Base-by-base conservation (phyloP, 208 protist species). In the Leishmania aethiopica region DNA sequence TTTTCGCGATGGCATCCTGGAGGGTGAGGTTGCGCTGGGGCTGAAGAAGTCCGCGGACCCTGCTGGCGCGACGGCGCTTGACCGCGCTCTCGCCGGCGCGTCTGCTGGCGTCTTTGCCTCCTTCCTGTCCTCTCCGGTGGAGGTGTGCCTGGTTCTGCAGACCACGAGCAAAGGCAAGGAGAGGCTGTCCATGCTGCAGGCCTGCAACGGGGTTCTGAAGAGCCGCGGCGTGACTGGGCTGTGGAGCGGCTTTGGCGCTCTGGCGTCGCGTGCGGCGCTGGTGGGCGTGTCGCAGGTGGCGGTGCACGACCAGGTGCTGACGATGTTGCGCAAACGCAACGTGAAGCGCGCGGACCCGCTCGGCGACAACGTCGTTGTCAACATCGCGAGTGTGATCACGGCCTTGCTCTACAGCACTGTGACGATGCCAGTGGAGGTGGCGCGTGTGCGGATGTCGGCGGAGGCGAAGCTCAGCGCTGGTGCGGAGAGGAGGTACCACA, bases 101-200 rank as follows among this genome's bases (percentile, higher is more conserved):
- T 75, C 86, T 28, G 90, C 94, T 45, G 96, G 95, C n/a, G 88
- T 78, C 82, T 97, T 97, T 72, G 95, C 96, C 40, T 96, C 94
- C 62, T 91, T 93, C 69, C 84, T 98, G 22, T 96, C 88, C 67
- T 98, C 93, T 25, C 96, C 96, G 6, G 88, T 97, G 40, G 95
- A 98, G 86, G 95, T 98, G 49, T 95, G 93, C 79, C 91, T 98
- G 32, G 95, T 98, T 73, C 90, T 98, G 92, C 94, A 97, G 86
- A 97, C 94, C 19, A 96, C 96, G 51, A 90, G 84, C 75, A 89
- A 86, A 47, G 81, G 87, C 35, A 94, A 86, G 53, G 81, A 89
- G 49, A 94, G 93, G 86, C 37, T 91, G 42, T 95, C 93, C 32
- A 69, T 94, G 45, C 4, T 87, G 13, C 71, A 78, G 11, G 94